These are phyloP conservation scores for Penicillium occitanis DNA, from an alignment of 2,329 filamentous ascomycete species.

Conservation along the genomic window DNA sequence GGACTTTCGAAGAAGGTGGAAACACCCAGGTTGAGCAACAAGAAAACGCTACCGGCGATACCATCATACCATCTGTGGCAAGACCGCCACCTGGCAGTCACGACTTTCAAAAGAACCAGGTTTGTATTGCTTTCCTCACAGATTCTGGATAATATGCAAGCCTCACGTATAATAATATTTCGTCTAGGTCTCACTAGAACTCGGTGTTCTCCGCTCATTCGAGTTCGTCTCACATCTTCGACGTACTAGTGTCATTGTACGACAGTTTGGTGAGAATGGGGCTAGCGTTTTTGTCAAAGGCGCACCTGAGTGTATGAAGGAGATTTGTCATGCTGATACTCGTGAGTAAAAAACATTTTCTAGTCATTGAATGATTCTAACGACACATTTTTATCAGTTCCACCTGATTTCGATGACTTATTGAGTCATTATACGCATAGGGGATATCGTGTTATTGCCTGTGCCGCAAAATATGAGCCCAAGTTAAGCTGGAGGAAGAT, in stretches of 20 bases:
- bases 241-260: constrained; percentile 87
- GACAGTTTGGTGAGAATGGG: constrained; percentile 79
- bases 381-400: constrained; percentile 53
- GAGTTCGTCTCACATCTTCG: constrained; percentile 93
- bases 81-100: constrained; percentile 67
- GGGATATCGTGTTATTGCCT: constrained; percentile 94
- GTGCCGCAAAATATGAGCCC: constrained; percentile 81
- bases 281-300: constrained; percentile 93
- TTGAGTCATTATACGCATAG: constrained; percentile 90
- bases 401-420: constrained; percentile 83
- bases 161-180: background rate
- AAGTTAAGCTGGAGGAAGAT: constrained; percentile 92
- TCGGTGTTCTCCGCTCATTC: constrained; percentile 87
- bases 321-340: constrained; percentile 81
- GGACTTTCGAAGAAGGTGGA: constrained; percentile 83
- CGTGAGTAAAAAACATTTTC: constrained; percentile 53
- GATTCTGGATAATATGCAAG: constrained; percentile 9
- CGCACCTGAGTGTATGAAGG: constrained; percentile 92
- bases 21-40: constrained; percentile 61
- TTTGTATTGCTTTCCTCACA: background rate
- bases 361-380: background rate
- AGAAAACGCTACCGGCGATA: constrained; percentile 73
- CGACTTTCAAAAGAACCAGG: constrained; percentile 32
- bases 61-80: constrained; percentile 74
- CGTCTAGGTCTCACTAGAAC: constrained; percentile 61